Percentiles rank a stretch among this genome's conserved stretches.
These are phyloP conservation scores for Scleromitrula shiraiana DNA, from an alignment of 2,329 filamentous ascomycete genomes.

Conservation along the genomic window DNA sequence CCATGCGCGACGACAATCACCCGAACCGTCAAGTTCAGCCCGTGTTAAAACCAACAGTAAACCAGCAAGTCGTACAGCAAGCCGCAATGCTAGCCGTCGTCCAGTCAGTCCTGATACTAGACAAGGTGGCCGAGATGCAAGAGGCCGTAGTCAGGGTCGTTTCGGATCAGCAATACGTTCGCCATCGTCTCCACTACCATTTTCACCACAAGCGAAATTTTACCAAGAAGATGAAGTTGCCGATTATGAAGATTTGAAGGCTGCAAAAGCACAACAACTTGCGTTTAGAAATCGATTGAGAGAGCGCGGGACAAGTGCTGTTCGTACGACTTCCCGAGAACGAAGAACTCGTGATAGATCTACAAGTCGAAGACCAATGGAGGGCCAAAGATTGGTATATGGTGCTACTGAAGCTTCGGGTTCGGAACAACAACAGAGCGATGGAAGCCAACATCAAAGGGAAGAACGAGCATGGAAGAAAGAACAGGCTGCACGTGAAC, in stretches of 20 bases:
- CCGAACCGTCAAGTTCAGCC: slow-evolving; percentile 17
- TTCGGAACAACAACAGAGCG: slow-evolving; percentile 43
- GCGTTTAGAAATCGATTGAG: slow-evolving; percentile 44
- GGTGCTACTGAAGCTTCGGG: slow-evolving; percentile 25
- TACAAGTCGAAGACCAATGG: slow-evolving; percentile 23
- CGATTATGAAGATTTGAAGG: slow-evolving; percentile 56
- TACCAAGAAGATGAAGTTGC: slow-evolving; percentile 47
- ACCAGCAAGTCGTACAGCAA: slow-evolving; percentile 28
- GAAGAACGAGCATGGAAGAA: slow-evolving; percentile 59
- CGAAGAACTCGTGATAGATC: slow-evolving; percentile 27
- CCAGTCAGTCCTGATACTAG: slow-evolving; percentile 29
- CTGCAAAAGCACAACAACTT: slow-evolving; percentile 46
- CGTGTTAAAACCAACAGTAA: slow-evolving; percentile 17
- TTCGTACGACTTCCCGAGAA: slow-evolving; percentile 26
- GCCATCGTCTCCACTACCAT: slow-evolving; percentile 72
- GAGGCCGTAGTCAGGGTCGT: slow-evolving; percentile 58
- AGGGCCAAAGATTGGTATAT: slow-evolving; percentile 14
- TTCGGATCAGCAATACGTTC: slow-evolving; percentile 55
- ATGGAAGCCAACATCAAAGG: slow-evolving; percentile 43
- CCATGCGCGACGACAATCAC: slow-evolving; percentile 24
- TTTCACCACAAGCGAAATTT: slow-evolving; percentile 51
- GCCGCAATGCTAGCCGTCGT: slow-evolving; percentile 34
- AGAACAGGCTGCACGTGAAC: slow-evolving; percentile 70
- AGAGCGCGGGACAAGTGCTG: slow-evolving; percentile 28
- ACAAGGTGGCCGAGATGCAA: slow-evolving; percentile 31